Evolutionary conservation across 352 stramenopile species (phyloP).

Genomic region (Phytopythium montanum): DNA sequence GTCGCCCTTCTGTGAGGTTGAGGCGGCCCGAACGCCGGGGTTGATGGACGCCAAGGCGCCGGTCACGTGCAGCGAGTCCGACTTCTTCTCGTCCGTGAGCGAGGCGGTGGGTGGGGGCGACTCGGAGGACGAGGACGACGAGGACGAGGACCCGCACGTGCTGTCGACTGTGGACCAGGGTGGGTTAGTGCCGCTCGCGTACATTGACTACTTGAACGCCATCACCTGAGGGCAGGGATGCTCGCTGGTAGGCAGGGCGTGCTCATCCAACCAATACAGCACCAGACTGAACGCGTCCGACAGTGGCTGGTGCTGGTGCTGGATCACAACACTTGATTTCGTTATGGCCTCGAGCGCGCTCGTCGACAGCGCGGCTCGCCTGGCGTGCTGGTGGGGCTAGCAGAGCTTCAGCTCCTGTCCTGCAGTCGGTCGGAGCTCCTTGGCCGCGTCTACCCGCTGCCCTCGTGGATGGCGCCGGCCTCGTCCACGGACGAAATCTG

Average conservation of each 20-base stretch:
- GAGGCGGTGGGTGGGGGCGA: not conserved
- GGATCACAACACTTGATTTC: not conserved
- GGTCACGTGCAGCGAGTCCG: not conserved
- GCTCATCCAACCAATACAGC: too few relatives aligned
- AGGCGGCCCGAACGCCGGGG: not conserved
- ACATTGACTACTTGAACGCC: conserved; percentile 2
- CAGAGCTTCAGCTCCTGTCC: not conserved
- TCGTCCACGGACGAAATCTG: conserved; percentile 90
- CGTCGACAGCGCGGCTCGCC: not conserved
- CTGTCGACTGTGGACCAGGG: not conserved
- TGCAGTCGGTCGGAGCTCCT: not conserved
- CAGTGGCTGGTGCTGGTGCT: not conserved
- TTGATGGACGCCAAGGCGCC: not conserved
- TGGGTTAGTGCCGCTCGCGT: conserved; percentile 2
- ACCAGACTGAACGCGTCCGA: not conserved
- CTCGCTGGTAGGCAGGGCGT: not conserved
- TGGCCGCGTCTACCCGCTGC: conserved; percentile 53
- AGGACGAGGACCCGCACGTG: not conserved
- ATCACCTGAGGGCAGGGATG: not conserved
- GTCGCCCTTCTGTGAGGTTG: not conserved
- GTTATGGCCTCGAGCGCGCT: not conserved
- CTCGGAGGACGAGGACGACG: not conserved
- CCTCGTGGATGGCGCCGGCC: conserved; percentile 73
- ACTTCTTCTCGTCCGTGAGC: not conserved
- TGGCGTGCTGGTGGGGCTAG: not conserved